phyloP scores from a whole-genome alignment of 495 filamentous ascomycete genomes.

The Penicillium malachiteum region DNA sequence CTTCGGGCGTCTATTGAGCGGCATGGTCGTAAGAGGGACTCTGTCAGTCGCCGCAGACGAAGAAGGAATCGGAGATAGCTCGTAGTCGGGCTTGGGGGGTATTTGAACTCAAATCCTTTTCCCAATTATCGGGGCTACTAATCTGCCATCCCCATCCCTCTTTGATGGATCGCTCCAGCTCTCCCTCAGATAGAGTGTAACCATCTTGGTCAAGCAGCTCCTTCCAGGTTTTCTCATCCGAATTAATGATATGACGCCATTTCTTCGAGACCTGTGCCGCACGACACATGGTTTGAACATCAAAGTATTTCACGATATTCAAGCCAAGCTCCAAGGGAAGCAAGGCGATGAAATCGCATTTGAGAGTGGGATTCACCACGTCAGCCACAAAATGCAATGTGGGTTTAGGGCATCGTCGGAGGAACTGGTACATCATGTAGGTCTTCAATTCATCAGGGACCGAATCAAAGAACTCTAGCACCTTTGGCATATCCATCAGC shows the following conservation, averaged over 20 bases:
- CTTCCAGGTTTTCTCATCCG: constrained; percentile 95
- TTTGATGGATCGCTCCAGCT: constrained; percentile 79
- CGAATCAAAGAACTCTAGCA: constrained; percentile 87
- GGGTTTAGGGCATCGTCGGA: constrained; percentile 83
- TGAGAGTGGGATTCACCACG: constrained; percentile 93
- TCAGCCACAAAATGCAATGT: constrained; percentile 90
- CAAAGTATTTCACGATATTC: constrained; percentile 83
- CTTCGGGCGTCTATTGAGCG: constrained; percentile 45
- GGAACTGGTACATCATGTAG: constrained; percentile 93
- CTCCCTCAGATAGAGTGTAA: constrained; percentile 73
- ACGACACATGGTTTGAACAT: constrained; percentile 82
- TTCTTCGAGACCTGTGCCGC: constrained; percentile 92
- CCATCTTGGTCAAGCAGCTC: constrained; percentile 84
- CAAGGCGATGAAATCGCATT: constrained; percentile 84
- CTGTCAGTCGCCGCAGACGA: constrained; percentile 29
- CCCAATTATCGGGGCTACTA: constrained; percentile 67
- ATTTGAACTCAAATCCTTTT: constrained; percentile 71
- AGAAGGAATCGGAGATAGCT: constrained; percentile 33
- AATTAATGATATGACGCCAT: constrained; percentile 87
- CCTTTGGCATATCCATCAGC: constrained; percentile 72
- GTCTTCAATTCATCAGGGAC: constrained; percentile 86
- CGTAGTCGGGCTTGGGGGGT: constrained; percentile 47
- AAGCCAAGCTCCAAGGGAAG: constrained; percentile 85
- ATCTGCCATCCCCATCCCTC: constrained; percentile 99
- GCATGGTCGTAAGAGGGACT: constrained; percentile 17